Evolutionary conservation across 495 filamentous ascomycete genomes (phyloP).

Genomic region (Durotheca rogersii): DNA sequence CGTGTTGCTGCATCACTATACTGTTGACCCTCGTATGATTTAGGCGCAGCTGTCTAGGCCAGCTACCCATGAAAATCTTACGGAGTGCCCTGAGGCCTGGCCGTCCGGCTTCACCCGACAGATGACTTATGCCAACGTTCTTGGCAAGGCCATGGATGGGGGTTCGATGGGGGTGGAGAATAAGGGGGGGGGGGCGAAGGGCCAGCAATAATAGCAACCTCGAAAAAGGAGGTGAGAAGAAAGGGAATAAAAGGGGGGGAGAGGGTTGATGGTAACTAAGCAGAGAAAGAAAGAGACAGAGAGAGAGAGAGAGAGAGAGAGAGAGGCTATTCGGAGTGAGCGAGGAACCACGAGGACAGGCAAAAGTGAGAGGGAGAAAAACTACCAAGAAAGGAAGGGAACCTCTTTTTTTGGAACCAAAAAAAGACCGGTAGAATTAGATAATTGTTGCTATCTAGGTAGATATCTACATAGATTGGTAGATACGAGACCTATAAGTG

Average conservation of each 20-base stretch:
- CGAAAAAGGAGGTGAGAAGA: not conserved
- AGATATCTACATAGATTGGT: not conserved
- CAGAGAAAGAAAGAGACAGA: not conserved
- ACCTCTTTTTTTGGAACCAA: too few relatives aligned
- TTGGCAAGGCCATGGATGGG: not conserved
- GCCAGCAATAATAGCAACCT: too few relatives aligned
- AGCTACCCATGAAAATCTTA: constrained; percentile 17
- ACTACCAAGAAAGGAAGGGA: too few relatives aligned
- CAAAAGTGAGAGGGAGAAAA: too few relatives aligned
- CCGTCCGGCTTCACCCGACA: constrained; percentile 27
- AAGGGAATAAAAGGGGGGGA: not conserved
- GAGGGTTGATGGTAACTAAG: not conserved
- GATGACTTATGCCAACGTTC: not conserved
- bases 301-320: not conserved
- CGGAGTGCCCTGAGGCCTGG: constrained; percentile 8
- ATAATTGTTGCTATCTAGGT: not conserved
- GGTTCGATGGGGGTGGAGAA: not conserved
- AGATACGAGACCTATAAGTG: too few relatives aligned
- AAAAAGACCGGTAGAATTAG: too few relatives aligned
- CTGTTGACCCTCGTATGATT: constrained; percentile 30
- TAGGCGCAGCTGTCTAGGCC: constrained; percentile 1
- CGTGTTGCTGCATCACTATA: constrained; percentile 25
- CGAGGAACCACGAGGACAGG: too few relatives aligned
- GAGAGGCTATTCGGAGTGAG: too few relatives aligned
- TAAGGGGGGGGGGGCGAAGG: not conserved